Conservation (phyloP, 2,329 filamentous ascomycete species). For the Aspergillus ochraceus region DNA sequence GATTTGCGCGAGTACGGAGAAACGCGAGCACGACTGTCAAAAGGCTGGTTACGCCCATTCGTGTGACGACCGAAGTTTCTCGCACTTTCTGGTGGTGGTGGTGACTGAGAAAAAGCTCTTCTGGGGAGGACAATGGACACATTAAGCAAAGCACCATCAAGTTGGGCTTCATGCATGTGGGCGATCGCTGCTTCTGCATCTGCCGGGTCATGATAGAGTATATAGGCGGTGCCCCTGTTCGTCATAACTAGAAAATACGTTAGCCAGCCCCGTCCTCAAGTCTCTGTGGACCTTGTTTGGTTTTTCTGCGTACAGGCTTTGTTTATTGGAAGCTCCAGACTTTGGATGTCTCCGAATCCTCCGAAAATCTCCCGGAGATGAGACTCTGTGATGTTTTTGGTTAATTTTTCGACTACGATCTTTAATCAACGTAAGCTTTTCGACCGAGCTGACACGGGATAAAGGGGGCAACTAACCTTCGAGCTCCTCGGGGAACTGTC, state of each 20-base stretch:
- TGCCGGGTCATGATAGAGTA: slow-evolving; percentile 73
- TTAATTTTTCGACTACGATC: slow-evolving; percentile 95
- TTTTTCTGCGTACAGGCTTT: slow-evolving; percentile 64
- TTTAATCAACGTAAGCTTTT: slow-evolving; percentile 36
- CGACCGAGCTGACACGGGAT: background rate
- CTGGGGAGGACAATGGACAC: slow-evolving; percentile 87
- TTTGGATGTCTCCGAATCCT: slow-evolving; percentile 79
- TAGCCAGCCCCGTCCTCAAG: too few species aligned
- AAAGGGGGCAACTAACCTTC: slow-evolving; percentile 27
- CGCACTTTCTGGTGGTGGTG: slow-evolving; percentile 68
- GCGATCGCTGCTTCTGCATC: slow-evolving; percentile 87
- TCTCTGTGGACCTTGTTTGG: background rate
- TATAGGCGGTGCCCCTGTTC: slow-evolving; percentile 91
- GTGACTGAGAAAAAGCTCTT: slow-evolving; percentile 77
- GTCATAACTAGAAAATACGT: slow-evolving; percentile 65
- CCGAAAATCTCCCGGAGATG: slow-evolving; percentile 93
- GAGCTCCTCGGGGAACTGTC: slow-evolving; percentile 33
- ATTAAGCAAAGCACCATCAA: slow-evolving; percentile 78
- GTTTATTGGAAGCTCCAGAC: slow-evolving; percentile 88
- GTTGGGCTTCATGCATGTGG: slow-evolving; percentile 96
- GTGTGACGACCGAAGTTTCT: slow-evolving; percentile 57
- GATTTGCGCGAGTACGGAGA: slow-evolving; percentile 30
- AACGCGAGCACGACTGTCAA: slow-evolving; percentile 22
- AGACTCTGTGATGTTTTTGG: slow-evolving; percentile 87
- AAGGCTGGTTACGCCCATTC: slow-evolving; percentile 29